Evolutionary conservation across 2,329 filamentous ascomycete species (phyloP).

Genomic region (Calycina marina): DNA sequence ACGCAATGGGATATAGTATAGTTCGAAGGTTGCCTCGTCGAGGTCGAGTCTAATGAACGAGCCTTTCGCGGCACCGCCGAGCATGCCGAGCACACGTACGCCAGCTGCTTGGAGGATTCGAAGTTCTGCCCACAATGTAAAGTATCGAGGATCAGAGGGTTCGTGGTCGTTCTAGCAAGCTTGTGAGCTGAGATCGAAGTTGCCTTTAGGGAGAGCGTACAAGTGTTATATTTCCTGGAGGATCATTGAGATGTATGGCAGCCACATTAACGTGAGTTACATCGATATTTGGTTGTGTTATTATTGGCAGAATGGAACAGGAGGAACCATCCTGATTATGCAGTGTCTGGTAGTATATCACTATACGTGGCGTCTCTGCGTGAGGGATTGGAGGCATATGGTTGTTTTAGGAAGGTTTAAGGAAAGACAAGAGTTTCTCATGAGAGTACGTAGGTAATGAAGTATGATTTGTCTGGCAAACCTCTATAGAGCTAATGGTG

Average conservation of each 20-base stretch:
- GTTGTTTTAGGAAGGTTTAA: too few species aligned
- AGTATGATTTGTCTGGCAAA: too few species aligned
- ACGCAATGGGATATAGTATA: conserved; percentile 55
- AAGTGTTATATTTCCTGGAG: conserved; percentile 31
- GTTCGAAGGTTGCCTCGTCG: conserved; percentile 49
- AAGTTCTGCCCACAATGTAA: conserved; percentile 67
- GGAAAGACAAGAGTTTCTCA: too few species aligned
- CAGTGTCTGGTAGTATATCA: conserved; percentile 52
- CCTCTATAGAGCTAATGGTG: too few species aligned
- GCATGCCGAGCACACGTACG: conserved; percentile 71
- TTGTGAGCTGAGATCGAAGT: conserved; percentile 43
- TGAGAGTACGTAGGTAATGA: too few species aligned
- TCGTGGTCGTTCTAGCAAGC: conserved; percentile 57
- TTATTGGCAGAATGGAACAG: conserved; percentile 42
- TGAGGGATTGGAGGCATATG: conserved; percentile 21
- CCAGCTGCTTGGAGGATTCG: conserved; percentile 55
- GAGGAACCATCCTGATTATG: conserved; percentile 36
- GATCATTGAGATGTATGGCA: conserved; percentile 68
- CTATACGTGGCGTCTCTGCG: conserved; percentile 22
- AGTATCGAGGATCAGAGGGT: conserved; percentile 51
- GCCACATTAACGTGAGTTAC: conserved; percentile 76
- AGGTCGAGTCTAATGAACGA: conserved; percentile 47
- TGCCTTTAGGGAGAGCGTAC: conserved; percentile 53
- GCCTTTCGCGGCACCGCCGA: conserved; percentile 72
- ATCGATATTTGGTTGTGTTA: conserved; percentile 34